Evolutionary conservation across 225 moss, liverwort and hornwort genomes (phyloP).

Genomic region (Lunularia cruciata): DNA sequence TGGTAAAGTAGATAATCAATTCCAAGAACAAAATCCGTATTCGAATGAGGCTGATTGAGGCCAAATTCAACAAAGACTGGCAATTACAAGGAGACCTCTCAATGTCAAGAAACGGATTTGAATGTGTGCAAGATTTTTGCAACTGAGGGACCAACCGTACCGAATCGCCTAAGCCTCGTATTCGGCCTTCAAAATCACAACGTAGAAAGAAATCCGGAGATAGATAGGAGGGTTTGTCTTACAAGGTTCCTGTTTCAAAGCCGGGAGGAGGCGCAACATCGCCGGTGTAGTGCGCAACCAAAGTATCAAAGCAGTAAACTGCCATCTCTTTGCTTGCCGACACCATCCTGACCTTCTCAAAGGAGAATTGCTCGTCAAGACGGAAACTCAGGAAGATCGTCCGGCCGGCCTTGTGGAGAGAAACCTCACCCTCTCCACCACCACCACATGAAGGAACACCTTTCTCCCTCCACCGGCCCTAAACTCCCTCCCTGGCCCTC

Average conservation of each 20-base stretch:
- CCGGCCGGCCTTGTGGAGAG: neutral
- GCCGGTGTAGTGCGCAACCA: slow-evolving; percentile 94
- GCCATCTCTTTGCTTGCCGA: slow-evolving; percentile 99
- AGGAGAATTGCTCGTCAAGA: neutral
- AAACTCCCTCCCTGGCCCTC: neutral
- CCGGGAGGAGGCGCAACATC: slow-evolving; percentile 71
- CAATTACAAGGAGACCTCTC: neutral
- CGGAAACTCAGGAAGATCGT: neutral
- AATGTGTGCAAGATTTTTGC: no score
- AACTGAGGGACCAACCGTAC: no score
- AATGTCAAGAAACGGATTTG: no score
- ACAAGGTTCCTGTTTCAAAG: slow-evolving; percentile 97
- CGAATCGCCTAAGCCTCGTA: no score
- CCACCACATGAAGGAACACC: neutral
- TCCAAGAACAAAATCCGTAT: no score
- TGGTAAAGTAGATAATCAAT: no score
- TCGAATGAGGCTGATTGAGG: no score
- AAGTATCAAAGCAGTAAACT: slow-evolving; percentile 94
- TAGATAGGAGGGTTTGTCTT: no score
- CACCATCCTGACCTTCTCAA: slow-evolving; percentile 51
- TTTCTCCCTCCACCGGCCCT: neutral
- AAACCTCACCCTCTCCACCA: neutral
- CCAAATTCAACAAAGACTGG: neutral
- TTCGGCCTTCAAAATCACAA: neutral
- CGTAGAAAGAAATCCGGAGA: neutral